Base-by-base conservation (phyloP, 352 stramenopile genomes). In the Lagenidium sp. region DNA sequence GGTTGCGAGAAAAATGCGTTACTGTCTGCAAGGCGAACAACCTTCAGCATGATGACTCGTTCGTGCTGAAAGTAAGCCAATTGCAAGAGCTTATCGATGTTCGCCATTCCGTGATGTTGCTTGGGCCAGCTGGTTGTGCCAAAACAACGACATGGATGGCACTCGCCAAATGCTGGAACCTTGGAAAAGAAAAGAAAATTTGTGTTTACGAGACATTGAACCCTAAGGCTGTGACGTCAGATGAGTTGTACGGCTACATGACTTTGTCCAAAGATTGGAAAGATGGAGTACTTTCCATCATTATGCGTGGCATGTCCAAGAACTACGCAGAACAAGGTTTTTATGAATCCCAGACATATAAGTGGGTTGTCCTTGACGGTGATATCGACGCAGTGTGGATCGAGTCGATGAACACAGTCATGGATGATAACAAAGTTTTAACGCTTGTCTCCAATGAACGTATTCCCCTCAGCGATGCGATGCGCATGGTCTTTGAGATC, bases 371-470 rank as follows among this genome's bases (percentile, higher is more conserved):
- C 4, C 55, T 94, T 0, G 82, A 94, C 23, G 82, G 82, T 11
- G 82, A 94, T 53, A 93, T 94, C 35, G 82, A 94, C 48, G 81
- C 82, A 2, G 77, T 93, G 23, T 94, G 82, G 82, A 94, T 94
- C 34, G 82, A 94, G 41, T 82, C 60, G 2, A 97, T 98, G 94
- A 98, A 98, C 64, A 97, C 87, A 1, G 94, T 98, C 53, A 98
- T 98, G 94, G 94, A 98, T 47, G 93, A 98, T 45, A 98, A 98
- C 62, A 96, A 97, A 37, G 85, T 98, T 42, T 66, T 98, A 1
- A 98, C 94, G 7, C 65, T 98, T 0, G 82, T 93, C 31, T 92
- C 77, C 12, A 94, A 94, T 37, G 82, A 94, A 45, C 74, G 82
- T 3, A 94, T 93, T 15, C 81, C 82, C 2, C 38, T 93, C 23